Evolutionary conservation across 768 basidiomycete genomes (phyloP), one percentile per base, ranked within the genome.

Genomic region (Xerocomellus chrysenteron): DNA sequence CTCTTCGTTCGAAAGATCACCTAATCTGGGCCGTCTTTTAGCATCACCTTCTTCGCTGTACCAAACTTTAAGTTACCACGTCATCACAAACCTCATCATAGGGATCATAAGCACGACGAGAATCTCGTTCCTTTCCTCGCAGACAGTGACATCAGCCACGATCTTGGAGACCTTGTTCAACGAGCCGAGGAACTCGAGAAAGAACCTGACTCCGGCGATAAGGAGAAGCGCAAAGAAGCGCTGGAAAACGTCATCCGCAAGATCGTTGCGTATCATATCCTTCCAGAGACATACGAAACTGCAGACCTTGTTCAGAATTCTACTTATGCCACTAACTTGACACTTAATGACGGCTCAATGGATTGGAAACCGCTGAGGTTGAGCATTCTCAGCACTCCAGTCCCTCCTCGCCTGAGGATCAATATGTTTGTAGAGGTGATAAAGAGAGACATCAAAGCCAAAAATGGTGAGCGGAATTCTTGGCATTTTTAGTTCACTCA

Each of bases 181-280:
- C 66, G 40, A 46, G 61, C 52, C 24, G 76, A 76, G 28, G 63
- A 76, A 50, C 73, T 82, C 32, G 75, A 80, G 21, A 65, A 73
- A 36, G 71, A 75, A 16, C 74, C 76, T 35, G 75, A 78, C 58
- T 76, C 80, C 3, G 63, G 69, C 17, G 70, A 79, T 40, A 81
- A 77, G 58, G 74, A 82, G 59, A 75, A 73, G 42, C 74, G 76
- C 54, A 83, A 81, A 60, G 80, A 84, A 65, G 76, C 80, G 45
- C 69, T 90, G 64, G 82, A 82, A 60, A 73, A 75, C 50, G 77
- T 88, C 56, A 62, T 86, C 30, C 77, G 74, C 16, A 78, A 79
- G 41, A 76, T 87, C 32, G 68, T 86, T 19, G 74, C 77, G 21
- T 88, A 61, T 17, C 59, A 60, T 19, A 60, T 60, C 33, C 52